These are phyloP conservation scores for Isochrysis galbana DNA, from an alignment of 78 protist genomes.

Conservation along the genomic window DNA sequence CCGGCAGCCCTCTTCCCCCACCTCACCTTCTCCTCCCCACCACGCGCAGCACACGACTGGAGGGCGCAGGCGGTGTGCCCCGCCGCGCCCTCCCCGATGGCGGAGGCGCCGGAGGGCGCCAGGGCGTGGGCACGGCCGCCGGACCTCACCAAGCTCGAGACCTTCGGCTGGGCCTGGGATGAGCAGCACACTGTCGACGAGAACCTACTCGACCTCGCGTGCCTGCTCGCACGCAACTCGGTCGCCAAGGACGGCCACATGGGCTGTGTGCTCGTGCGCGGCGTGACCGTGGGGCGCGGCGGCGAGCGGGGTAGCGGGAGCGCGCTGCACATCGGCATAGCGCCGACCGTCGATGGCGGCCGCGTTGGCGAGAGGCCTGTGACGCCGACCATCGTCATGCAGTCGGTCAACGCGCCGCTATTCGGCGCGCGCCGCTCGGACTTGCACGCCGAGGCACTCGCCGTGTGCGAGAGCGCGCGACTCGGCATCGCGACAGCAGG, in stretches of 20 bases:
- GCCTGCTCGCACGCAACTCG: conserved; percentile 5
- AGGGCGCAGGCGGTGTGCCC: no score
- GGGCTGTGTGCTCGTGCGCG: neutral
- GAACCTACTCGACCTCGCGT: neutral
- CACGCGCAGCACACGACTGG: no score
- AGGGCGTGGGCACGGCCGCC: neutral
- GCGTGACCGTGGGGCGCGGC: neutral
- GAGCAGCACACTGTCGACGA: neutral
- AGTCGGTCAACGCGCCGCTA: neutral
- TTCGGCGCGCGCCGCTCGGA: neutral
- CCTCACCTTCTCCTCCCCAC: no score
- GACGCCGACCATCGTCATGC: neutral
- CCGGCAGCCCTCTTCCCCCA: no score
- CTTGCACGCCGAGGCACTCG: neutral
- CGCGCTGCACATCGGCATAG: no score
- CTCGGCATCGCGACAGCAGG: neutral
- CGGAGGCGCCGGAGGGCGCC: no score
- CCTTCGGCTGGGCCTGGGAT: neutral
- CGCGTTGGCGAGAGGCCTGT: no score
- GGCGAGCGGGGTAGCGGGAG: neutral
- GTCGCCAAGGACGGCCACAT: neutral
- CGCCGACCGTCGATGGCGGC: no score
- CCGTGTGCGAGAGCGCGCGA: neutral
- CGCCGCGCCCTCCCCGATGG: no score
- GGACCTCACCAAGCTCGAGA: neutral